Percentiles rank a stretch among this genome's conserved stretches.
Evolutionary conservation across 805 yeast genomes (phyloP).

Genomic region (Starmerella lactis-condensi): DNA sequence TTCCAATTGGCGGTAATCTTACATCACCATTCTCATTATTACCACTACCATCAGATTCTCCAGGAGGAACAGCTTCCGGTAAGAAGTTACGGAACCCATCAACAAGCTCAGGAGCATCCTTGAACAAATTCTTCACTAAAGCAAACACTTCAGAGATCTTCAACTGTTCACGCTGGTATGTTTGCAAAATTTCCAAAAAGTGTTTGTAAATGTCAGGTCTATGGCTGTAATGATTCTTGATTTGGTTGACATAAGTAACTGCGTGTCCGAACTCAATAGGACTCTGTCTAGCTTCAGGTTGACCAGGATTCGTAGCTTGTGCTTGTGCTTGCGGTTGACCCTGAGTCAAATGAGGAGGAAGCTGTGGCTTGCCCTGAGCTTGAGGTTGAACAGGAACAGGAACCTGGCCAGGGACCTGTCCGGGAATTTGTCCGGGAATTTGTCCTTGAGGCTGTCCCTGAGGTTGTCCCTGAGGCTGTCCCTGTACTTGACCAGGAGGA

Average conservation of each 20-base stretch:
- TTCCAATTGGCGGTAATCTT: conserved; percentile 77
- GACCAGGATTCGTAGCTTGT: conserved; percentile 9
- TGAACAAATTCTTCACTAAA: conserved; percentile 74
- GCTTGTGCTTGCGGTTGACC: conserved; percentile 15
- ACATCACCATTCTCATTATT: conserved; percentile 21
- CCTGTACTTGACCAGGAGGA: conserved; percentile 4
- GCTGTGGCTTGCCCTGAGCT: conserved; percentile 12
- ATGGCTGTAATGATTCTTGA: conserved; percentile 77
- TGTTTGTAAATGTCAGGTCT: conserved; percentile 94
- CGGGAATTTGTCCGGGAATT: not conserved
- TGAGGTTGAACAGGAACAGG: conserved; percentile 8
- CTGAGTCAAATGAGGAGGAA: conserved; percentile 14
- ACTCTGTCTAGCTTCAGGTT: conserved; percentile 18
- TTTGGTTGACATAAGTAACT: conserved; percentile 85
- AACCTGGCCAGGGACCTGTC: not conserved
- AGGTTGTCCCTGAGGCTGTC: conserved; percentile 5
- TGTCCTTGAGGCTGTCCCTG: conserved; percentile 19
- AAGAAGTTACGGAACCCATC: conserved; percentile 90
- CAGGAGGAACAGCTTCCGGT: conserved; percentile 48
- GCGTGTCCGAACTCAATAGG: conserved; percentile 97
- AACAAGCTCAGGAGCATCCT: conserved; percentile 81
- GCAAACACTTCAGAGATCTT: conserved; percentile 91
- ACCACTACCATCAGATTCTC: conserved; percentile 1
- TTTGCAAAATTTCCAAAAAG: conserved; percentile 83
- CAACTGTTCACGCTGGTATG: conserved; percentile 88